Evolutionary conservation across 208 protist genomes (phyloP).

Genomic region (Vickermania ingenoplastis): DNA sequence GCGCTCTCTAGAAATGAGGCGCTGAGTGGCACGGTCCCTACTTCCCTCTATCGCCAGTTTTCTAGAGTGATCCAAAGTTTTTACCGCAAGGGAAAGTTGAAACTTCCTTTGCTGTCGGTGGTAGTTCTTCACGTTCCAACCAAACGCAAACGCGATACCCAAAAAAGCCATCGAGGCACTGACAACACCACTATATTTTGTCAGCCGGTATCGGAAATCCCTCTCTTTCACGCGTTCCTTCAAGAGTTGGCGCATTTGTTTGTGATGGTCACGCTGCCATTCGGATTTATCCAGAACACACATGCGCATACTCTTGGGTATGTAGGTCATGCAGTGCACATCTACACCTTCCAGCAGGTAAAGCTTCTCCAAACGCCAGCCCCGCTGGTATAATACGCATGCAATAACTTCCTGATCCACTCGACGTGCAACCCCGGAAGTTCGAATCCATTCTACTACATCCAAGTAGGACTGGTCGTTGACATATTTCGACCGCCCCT

Average conservation of each 20-base stretch:
- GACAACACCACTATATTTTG: slow-evolving; percentile 66
- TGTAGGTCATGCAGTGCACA: slow-evolving; percentile 53
- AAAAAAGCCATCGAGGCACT: slow-evolving; percentile 55
- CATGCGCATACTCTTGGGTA: slow-evolving; percentile 46
- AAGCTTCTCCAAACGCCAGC: slow-evolving; percentile 70
- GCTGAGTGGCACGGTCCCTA: slow-evolving; percentile 13
- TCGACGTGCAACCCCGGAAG: slow-evolving; percentile 50
- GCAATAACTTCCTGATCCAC: slow-evolving; percentile 63
- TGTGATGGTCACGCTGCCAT: slow-evolving; percentile 60
- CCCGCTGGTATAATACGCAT: slow-evolving; percentile 61
- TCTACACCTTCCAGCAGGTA: slow-evolving; percentile 70
- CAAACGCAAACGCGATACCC: slow-evolving; percentile 46
- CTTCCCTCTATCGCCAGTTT: slow-evolving; percentile 10
- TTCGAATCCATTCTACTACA: slow-evolving; percentile 69
- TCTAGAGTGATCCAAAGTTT: slow-evolving; percentile 20
- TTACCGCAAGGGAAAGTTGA: slow-evolving; percentile 38
- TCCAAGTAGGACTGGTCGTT: slow-evolving; percentile 33
- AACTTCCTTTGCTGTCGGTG: slow-evolving; percentile 30
- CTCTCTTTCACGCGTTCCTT: slow-evolving; percentile 64
- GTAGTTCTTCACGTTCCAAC: slow-evolving; percentile 61
- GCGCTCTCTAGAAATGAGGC: slow-evolving; percentile 25
- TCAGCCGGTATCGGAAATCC: slow-evolving; percentile 50
- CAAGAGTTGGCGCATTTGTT: slow-evolving; percentile 45
- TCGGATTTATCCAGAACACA: slow-evolving; percentile 54
- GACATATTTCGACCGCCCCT: slow-evolving; percentile 40